Base-by-base conservation (phyloP, 1,284 basidiomycete genomes). In the Porogramme epimiltina region DNA sequence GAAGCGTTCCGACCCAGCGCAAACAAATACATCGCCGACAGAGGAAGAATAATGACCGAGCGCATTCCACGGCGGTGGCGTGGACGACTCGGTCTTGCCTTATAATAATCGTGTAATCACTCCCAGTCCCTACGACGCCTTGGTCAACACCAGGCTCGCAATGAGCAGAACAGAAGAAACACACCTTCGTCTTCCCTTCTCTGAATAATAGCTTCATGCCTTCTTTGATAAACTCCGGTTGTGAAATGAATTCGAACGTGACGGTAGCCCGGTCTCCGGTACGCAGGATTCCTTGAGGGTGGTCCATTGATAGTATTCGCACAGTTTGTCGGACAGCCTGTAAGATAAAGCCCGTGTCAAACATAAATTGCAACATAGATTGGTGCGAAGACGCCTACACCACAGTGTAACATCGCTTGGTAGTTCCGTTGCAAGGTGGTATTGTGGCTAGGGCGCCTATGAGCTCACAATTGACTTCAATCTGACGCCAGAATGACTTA, bases 191-290 rank as follows among this genome's bases (percentile, higher is more conserved):
- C 75, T 93, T 93, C 4, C 93, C 94, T 70, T 97, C 95, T 43
- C 95, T 79, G 68, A 96, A 92, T 16, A 97, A 71, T 25, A 97
- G 77, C 68, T 95, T 91, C 84, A 93, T 93, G 8, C 95, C 95
- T 61, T 87, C 87, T 69, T 94, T 95, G 62, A 97, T 77, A 66
- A 85, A 95, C 73, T 97, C 95, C 1, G 93, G 90, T 50, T 89
- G 89, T 10, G 89, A 87, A 56, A 94, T 89, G 63, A 95, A 94
- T 69, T 95, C 92, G 62, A 98, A 97, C 24, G 85, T 82, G 13
- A 97, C 93, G 2, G 87, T 93, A 4, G 92, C 89, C 34, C 93
- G 81, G 66, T 97, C 94, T 10, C 94, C 94, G 0, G 94, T 97
- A 22, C 94, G 85, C 33, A 96, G 76, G 22, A 96, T 77, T 8